Percentiles rank a stretch among this genome's conserved stretches.
phyloP scores from a whole-genome alignment of 2,329 filamentous ascomycete species.

The Aspergillus jensenii region DNA sequence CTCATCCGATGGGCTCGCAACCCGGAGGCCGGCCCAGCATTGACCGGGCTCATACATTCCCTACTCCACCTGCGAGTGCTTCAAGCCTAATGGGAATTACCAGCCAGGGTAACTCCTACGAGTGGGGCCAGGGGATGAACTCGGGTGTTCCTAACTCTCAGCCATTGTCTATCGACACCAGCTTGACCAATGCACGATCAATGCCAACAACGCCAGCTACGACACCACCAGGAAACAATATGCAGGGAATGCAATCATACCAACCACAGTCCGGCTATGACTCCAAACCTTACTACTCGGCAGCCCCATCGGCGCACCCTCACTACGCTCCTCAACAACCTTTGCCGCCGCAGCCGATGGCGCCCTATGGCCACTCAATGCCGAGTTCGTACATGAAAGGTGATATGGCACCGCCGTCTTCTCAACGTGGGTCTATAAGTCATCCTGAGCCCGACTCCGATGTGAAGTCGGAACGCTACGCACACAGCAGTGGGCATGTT shows the following conservation, averaged over 20 bases:
- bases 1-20: conserved; percentile 62
- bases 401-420: conserved; percentile 85
- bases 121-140: conserved; percentile 71
- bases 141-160: conserved; percentile 63
- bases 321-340: conserved; percentile 67
- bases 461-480: conserved; percentile 67
- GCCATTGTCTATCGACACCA: conserved; percentile 77
- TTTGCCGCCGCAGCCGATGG: conserved; percentile 64
- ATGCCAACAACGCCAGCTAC: conserved; percentile 90
- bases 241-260: conserved; percentile 79
- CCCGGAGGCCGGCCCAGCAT: conserved; percentile 67
- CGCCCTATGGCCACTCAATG: conserved; percentile 60
- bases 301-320: conserved; percentile 63
- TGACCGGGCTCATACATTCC: conserved; percentile 88
- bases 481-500: conserved; percentile 58
- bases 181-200: conserved; percentile 74
- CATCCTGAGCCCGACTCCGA: conserved; percentile 64
- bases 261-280: conserved; percentile 73
- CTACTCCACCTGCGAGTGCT: conserved; percentile 89
- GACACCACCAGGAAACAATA: conserved; percentile 75
- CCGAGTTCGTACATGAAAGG: conserved; percentile 71
- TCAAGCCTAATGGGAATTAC: conserved; percentile 80
- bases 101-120: conserved; percentile 70
- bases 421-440: conserved; percentile 58
- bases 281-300: conserved; percentile 76